A percentile compares a stretch with the other conserved stretches of the same genome.
Evolutionary conservation across 176 grass and related monocot genomes (phyloP).

Genomic region (Thinopyrum elongatum): DNA sequence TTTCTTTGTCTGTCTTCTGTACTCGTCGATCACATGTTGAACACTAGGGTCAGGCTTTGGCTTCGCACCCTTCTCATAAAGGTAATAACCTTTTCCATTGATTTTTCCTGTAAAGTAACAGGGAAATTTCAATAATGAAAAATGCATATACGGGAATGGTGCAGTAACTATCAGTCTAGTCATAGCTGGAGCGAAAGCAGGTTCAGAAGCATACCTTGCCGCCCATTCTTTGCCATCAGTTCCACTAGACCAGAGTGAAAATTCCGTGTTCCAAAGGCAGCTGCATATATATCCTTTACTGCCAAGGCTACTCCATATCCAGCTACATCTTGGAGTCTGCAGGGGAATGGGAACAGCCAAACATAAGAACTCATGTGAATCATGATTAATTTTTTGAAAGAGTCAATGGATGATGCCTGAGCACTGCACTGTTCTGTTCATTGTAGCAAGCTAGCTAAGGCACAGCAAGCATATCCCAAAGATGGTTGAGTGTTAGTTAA

Average conservation of each 20-base stretch:
- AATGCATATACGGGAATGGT: not conserved
- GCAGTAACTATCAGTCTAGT: not conserved
- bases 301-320: slow-evolving; percentile 93
- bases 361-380: slow-evolving; percentile 7
- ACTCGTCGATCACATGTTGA: slow-evolving; percentile 77
- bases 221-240: slow-evolving; percentile 65
- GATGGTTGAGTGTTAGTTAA: not conserved
- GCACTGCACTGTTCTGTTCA: not conserved
- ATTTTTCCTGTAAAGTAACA: slow-evolving; percentile 54
- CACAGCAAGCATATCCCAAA: not conserved
- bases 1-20: slow-evolving; percentile 45
- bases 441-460: slow-evolving; percentile 15
- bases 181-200: slow-evolving; percentile 14
- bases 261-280: slow-evolving; percentile 60
- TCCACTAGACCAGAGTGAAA: slow-evolving; percentile 44
- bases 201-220: slow-evolving; percentile 63
- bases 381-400: not conserved
- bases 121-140: not conserved
- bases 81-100: slow-evolving; percentile 88
- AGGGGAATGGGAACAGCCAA: slow-evolving; percentile 1
- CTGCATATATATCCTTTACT: slow-evolving; percentile 61
- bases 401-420: not conserved
- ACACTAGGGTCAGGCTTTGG: slow-evolving; percentile 86
- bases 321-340: slow-evolving; percentile 81
- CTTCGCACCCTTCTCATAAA: slow-evolving; percentile 82